Conservation (phyloP, 108 stramenopile genomes). For the Parietichytrium sp. region DNA sequence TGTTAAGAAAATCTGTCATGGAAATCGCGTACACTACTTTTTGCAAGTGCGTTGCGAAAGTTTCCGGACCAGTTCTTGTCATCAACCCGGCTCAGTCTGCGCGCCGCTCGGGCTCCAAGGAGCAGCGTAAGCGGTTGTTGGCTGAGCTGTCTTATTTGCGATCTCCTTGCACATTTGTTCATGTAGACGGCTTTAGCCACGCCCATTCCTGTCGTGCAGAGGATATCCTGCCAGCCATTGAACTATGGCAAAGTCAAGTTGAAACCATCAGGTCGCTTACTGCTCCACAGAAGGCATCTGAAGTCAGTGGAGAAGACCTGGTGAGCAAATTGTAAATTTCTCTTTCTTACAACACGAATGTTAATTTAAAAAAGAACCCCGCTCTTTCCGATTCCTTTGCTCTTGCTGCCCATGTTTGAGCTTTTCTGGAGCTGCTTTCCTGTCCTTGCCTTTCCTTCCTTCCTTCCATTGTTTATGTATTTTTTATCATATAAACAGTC, state of each 20-base stretch:
- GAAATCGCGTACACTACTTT: neutral
- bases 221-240: neutral
- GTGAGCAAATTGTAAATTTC: too few relatives aligned
- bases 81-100: neutral
- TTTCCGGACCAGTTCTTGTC: neutral
- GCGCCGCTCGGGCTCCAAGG: neutral
- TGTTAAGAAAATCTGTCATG: neutral
- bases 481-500: too few relatives aligned
- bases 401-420: too few relatives aligned
- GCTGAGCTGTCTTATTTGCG: neutral
- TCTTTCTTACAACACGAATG: too few relatives aligned
- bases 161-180: neutral
- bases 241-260: neutral
- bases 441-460: too few relatives aligned
- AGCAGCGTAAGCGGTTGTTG: neutral
- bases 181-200: neutral
- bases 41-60: neutral
- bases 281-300: too few relatives aligned
- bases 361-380: too few relatives aligned
- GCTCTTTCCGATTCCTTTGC: too few relatives aligned
- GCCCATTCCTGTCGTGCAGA: slow-evolving; percentile 22
- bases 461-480: too few relatives aligned
- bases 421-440: too few relatives aligned
- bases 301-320: too few relatives aligned
- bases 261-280: too few relatives aligned